Evolutionary conservation across 306 rosid species (phyloP), one percentile per base, ranked within the genome.

Genomic region (Notholithocarpus densiflorus): DNA sequence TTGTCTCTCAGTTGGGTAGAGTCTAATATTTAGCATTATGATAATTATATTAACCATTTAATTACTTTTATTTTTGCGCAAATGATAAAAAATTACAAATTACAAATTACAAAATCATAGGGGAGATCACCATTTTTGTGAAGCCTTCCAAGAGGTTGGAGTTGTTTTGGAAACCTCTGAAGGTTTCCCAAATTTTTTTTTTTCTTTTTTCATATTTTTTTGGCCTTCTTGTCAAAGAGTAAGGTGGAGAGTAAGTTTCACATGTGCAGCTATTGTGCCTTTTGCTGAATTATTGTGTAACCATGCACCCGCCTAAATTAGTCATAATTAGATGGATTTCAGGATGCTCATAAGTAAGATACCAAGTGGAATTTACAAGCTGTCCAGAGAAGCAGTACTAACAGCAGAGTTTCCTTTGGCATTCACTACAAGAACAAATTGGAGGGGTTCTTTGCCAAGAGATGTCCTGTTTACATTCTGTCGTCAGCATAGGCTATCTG

Each of bases 391-490:
- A 78, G 97, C 92, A 34, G 82, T 90, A 77, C 89, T 95, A 40
- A 32, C 83, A 2, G 90, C 97, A 26, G 97, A 95, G 80, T 77
- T 95, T 83, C 98, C 99, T 77, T 89, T 75, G 77, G 74, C 82
- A 57, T 91, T 81, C 86, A 89, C 92, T 55, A 72, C 97, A 24
- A 91, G 83, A 77, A 79, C 90, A 83, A 93, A 95, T 81, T 95
- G 99, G 99, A 93, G 89, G 87, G 98, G 98, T 66, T 85, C 89
- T 66, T 82, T 88, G 51, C 99, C 99, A 72, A 88, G 93, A 74
- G 99, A 95, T 45, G 85, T 93, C 75, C 94, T 95, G 18, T 80
- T 86, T 84, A 87, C 80, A 68, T 86, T 93, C 81, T 93, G 99
- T 79, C 99, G 97, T 80, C 98, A 90, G 84, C 96, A 93, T 74